Conservation (phyloP, 2,329 filamentous ascomycete genomes). For the Colletotrichum cuscutae region DNA sequence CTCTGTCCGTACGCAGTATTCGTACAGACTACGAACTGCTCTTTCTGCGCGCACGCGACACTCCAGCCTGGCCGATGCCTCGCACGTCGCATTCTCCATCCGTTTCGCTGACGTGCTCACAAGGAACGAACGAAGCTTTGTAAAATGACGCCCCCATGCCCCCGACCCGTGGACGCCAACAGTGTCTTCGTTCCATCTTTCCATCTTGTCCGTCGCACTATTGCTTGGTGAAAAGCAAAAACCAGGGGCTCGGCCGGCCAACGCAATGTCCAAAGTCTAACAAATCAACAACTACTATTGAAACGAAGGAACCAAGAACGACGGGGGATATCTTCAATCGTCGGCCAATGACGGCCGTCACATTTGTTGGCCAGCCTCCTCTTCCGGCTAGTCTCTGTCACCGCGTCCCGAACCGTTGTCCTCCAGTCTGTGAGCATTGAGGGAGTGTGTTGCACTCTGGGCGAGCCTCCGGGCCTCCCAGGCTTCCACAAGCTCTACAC, state of each 20-base stretch:
- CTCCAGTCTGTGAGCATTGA: slow-evolving; percentile 22
- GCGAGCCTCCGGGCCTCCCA: not conserved
- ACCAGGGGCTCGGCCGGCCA: not conserved
- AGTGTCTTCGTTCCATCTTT: not conserved
- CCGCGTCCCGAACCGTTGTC: slow-evolving; percentile 32
- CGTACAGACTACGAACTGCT: not conserved
- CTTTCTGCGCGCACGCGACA: slow-evolving; percentile 20
- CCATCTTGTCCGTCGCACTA: slow-evolving; percentile 4
- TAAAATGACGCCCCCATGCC: not conserved
- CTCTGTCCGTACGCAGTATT: not conserved
- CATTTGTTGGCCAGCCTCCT: slow-evolving; percentile 11
- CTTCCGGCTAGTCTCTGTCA: slow-evolving; percentile 27
- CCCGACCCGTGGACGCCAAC: not conserved
- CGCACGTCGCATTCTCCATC: slow-evolving; percentile 21
- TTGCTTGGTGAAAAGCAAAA: slow-evolving; percentile 2
- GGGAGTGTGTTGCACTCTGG: slow-evolving; percentile 8
- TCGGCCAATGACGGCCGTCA: slow-evolving; percentile 11
- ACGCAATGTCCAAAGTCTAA: slow-evolving; percentile 1
- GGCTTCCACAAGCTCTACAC: not conserved
- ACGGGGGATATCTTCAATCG: slow-evolving; percentile 13
- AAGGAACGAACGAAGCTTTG: slow-evolving; percentile 4
- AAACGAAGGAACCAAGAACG: slow-evolving; percentile 13
- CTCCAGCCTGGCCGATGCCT: slow-evolving; percentile 12
- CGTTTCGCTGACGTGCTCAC: slow-evolving; percentile 9
- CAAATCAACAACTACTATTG: slow-evolving; percentile 12